Percentiles rank a stretch among this genome's conserved stretches.
phyloP scores from a whole-genome alignment of 306 rosid genomes.

The Quillaja saponaria region DNA sequence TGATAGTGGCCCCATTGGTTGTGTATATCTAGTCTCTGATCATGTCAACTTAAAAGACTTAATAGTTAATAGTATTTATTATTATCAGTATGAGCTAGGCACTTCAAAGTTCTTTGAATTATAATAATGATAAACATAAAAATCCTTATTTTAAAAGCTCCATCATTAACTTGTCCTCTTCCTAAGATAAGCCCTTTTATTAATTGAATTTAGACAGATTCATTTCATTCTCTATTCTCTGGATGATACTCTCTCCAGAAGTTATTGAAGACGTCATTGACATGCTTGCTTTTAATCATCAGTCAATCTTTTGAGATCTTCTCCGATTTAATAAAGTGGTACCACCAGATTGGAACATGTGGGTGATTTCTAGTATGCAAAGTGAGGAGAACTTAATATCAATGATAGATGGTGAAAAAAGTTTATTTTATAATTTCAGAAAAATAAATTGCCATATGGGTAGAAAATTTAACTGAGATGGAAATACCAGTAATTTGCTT shows the following conservation, averaged over 20 bases:
- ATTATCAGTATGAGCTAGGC: slow-evolving; percentile 29
- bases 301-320: slow-evolving; percentile 20
- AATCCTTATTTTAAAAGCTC: slow-evolving; percentile 13
- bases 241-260: slow-evolving; percentile 27
- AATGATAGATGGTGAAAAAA: slow-evolving; percentile 18
- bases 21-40: slow-evolving; percentile 19
- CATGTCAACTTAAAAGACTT: slow-evolving; percentile 29
- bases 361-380: slow-evolving; percentile 17
- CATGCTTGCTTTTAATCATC: slow-evolving; percentile 28
- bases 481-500: slow-evolving; percentile 18
- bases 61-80: no score
- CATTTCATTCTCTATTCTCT: slow-evolving; percentile 9
- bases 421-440: background rate
- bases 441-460: slow-evolving; percentile 17
- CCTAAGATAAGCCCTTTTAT: slow-evolving; percentile 10
- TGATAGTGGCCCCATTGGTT: slow-evolving; percentile 29
- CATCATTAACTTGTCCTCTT: slow-evolving; percentile 8
- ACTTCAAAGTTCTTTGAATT: slow-evolving; percentile 23
- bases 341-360: slow-evolving; percentile 25
- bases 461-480: slow-evolving; percentile 21
- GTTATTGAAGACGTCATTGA: slow-evolving; percentile 25
- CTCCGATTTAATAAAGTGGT: slow-evolving; percentile 17
- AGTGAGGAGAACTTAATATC: slow-evolving; percentile 20
- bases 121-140: slow-evolving; percentile 18
- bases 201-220: slow-evolving; percentile 9